Evolutionary conservation across 176 grass and related monocot species (phyloP).

Genomic region (Panicum miliaceum): DNA sequence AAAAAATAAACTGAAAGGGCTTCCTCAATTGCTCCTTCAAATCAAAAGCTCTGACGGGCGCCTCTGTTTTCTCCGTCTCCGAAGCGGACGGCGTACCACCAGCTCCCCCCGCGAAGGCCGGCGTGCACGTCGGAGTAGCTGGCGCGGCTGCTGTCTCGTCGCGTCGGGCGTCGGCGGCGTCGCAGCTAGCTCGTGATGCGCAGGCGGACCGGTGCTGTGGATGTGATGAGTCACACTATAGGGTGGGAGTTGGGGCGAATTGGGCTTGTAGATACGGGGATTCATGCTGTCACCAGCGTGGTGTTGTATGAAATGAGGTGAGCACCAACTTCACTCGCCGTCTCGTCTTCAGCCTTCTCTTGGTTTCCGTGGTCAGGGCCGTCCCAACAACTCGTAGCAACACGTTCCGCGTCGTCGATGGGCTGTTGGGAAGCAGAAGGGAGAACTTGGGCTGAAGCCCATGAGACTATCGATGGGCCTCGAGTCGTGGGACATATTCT

Average conservation of each 20-base stretch:
- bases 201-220: background rate
- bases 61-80: background rate
- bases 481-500: background rate
- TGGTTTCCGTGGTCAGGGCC: background rate
- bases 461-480: background rate
- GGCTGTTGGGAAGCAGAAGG: background rate
- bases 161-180: background rate
- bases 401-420: background rate
- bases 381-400: no score
- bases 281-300: background rate
- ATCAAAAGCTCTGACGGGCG: background rate
- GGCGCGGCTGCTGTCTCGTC: no score
- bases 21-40: no score
- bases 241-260: background rate
- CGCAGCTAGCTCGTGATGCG: background rate
- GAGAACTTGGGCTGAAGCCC: background rate
- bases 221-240: background rate
- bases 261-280: slow-evolving; percentile 38
- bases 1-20: background rate
- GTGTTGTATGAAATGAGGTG: background rate
- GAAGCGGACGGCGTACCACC: slow-evolving; percentile 51
- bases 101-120: slow-evolving; percentile 49
- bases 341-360: background rate
- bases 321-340: no score
- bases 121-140: slow-evolving; percentile 42